Conservation (phyloP, 2,329 filamentous ascomycete species). For the Beauveria scarabaeidicola region DNA sequence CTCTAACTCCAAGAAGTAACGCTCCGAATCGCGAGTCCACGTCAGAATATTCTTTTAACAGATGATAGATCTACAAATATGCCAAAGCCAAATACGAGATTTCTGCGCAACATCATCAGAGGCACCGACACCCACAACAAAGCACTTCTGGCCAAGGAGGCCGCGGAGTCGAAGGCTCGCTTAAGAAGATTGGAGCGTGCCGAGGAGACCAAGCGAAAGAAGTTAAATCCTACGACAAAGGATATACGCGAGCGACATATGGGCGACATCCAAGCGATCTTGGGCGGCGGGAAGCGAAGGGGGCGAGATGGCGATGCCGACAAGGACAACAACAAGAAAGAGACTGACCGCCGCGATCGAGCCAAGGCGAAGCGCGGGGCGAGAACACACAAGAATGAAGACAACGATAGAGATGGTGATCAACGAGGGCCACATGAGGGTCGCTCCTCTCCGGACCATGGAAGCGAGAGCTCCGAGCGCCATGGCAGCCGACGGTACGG, state of each 20-base stretch:
- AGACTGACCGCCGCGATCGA: slow-evolving; percentile 8
- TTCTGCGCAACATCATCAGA: slow-evolving; percentile 78
- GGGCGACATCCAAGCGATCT: slow-evolving; percentile 51
- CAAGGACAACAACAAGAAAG: slow-evolving; percentile 12
- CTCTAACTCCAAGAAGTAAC: slow-evolving; percentile 41
- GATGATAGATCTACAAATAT: slow-evolving; percentile 50
- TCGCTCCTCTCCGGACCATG: background rate
- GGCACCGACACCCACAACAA: slow-evolving; percentile 87
- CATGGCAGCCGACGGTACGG: background rate
- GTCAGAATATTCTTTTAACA: slow-evolving; percentile 15
- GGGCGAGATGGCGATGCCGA: slow-evolving; percentile 12
- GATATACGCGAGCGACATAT: slow-evolving; percentile 51
- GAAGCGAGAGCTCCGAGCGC: background rate
- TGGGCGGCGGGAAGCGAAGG: slow-evolving; percentile 36
- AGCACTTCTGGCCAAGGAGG: slow-evolving; percentile 74
- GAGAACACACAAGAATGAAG: background rate
- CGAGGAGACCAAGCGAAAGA: slow-evolving; percentile 35
- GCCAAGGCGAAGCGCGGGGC: background rate
- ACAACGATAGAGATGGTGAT: background rate
- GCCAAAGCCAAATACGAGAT: slow-evolving; percentile 86
- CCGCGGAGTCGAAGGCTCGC: slow-evolving; percentile 65
- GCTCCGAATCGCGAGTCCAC: slow-evolving; percentile 7
- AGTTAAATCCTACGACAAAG: slow-evolving; percentile 35
- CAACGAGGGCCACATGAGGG: background rate
- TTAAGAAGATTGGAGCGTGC: slow-evolving; percentile 51